Evolutionary conservation across 352 stramenopile species (phyloP).

Genomic region (Phytopythium sindhum): DNA sequence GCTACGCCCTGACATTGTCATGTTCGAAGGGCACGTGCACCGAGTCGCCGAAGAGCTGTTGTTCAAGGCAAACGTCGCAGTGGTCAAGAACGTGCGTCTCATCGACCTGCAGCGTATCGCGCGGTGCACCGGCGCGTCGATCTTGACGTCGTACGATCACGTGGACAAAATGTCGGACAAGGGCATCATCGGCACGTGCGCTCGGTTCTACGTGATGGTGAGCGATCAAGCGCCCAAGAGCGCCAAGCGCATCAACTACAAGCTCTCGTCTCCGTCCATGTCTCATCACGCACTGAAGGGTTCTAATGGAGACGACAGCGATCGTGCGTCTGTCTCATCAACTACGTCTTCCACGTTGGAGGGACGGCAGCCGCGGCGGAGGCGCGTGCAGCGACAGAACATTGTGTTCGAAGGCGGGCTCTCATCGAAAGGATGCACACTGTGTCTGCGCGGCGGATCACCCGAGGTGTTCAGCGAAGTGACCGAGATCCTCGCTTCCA

Average conservation of each 20-base stretch:
- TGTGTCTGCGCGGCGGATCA: constrained; percentile 74
- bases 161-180: constrained; percentile 86
- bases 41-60: constrained; percentile 80
- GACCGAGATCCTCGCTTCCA: constrained; percentile 50
- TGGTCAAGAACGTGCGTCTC: constrained; percentile 83
- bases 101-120: constrained; percentile 79
- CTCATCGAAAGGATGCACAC: constrained; percentile 68
- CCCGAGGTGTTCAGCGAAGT: constrained; percentile 67
- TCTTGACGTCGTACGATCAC: constrained; percentile 84
- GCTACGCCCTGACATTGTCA: constrained; percentile 78
- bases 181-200: constrained; percentile 72
- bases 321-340: background rate
- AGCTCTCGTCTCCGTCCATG: constrained; percentile 11
- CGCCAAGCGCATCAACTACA: constrained; percentile 49
- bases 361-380: constrained; percentile 23
- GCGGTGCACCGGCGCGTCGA: constrained; percentile 64
- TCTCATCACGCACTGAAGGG: background rate
- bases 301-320: background rate
- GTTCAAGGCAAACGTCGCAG: constrained; percentile 69
- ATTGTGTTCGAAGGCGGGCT: constrained; percentile 85
- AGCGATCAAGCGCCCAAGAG: constrained; percentile 78
- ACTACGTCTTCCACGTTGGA: background rate
- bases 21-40: constrained; percentile 84
- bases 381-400: constrained; percentile 73
- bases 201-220: constrained; percentile 81